Evolutionary conservation across 176 grass and related monocot species (phyloP), one percentile per base, ranked within the genome.

Genomic region (Carex parvula): DNA sequence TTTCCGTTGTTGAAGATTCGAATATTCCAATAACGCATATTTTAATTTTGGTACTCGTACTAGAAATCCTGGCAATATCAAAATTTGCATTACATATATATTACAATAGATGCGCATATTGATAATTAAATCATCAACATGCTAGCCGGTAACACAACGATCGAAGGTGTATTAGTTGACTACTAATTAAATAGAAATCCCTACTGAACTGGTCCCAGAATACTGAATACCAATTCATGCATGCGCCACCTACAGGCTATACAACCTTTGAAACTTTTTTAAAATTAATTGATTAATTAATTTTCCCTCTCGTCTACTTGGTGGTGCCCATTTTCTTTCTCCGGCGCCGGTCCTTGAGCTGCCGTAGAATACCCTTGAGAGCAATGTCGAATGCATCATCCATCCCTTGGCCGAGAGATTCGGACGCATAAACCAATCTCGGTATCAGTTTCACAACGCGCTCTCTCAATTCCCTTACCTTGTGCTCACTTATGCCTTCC

Each of bases 371-470:
- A 13, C 80, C 80, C 60, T 83, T 52, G 6, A 83, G 21, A 46
- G 80, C 80, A 10, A 83, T 50, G 63, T 83, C 42, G 46, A 83
- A 83, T 67, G 80, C 80, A 64, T 83, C 80, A 2, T 64, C 39
- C 5, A 11, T 83, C 32, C 46, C 62, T 24, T 68, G 20, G 16
- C 80, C 80, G 4, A 50, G 80, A 26, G 32, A 59, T 16, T 33
- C 33, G 2, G 80, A 22, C 1, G 80, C 57, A 33, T 83, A 83
- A 83, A 83, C 42, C 62, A 83, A 55, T 83, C 37, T 83, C 20
- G 80, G 60, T 17, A 83, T 68, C 61, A 83, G 59, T 54, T 83
- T 10, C 13, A 83, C 80, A 11, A 83, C 62, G 14, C 41, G 80
- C 39, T 83, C 80, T 68, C 80, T 52, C 80, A 83, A 48, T 65